Conservation (phyloP, 1,284 basidiomycete genomes). For the Xerocomus nothofagi region DNA sequence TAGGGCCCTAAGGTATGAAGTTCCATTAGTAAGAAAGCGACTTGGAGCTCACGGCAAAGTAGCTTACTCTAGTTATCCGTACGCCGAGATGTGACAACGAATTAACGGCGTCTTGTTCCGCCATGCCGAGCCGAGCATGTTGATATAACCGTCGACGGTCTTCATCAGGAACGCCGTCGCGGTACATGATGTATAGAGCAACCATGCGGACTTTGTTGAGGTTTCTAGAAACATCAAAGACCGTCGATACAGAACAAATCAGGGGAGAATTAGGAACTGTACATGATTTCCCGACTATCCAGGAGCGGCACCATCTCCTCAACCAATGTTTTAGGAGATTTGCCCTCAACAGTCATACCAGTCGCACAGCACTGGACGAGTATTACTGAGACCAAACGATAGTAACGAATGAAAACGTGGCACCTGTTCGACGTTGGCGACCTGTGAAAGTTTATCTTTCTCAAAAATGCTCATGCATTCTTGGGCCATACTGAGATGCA, state of each 20-base stretch:
- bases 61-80: slow-evolving; percentile 77
- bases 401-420: slow-evolving; percentile 1
- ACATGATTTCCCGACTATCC: slow-evolving; percentile 84
- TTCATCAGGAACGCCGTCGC: slow-evolving; percentile 97
- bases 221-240: slow-evolving; percentile 51
- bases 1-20: slow-evolving; percentile 49
- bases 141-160: slow-evolving; percentile 94
- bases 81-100: slow-evolving; percentile 83
- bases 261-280: slow-evolving; percentile 28
- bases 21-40: background rate
- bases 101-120: slow-evolving; percentile 95
- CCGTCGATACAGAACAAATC: background rate
- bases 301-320: slow-evolving; percentile 99
- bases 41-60: background rate
- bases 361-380: slow-evolving; percentile 81
- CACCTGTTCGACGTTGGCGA: slow-evolving; percentile 94
- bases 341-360: slow-evolving; percentile 85
- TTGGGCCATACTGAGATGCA: slow-evolving; percentile 97
- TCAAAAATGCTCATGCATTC: slow-evolving; percentile 96
- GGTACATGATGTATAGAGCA: slow-evolving; percentile 92
- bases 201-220: slow-evolving; percentile 95
- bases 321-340: slow-evolving; percentile 88
- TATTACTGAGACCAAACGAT: slow-evolving; percentile 1
- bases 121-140: slow-evolving; percentile 86
- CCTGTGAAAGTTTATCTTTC: slow-evolving; percentile 79